Evolutionary conservation across 2,329 filamentous ascomycete species (phyloP), one percentile per base, ranked within the genome.

Genomic region (Aspergillus floridensis): DNA sequence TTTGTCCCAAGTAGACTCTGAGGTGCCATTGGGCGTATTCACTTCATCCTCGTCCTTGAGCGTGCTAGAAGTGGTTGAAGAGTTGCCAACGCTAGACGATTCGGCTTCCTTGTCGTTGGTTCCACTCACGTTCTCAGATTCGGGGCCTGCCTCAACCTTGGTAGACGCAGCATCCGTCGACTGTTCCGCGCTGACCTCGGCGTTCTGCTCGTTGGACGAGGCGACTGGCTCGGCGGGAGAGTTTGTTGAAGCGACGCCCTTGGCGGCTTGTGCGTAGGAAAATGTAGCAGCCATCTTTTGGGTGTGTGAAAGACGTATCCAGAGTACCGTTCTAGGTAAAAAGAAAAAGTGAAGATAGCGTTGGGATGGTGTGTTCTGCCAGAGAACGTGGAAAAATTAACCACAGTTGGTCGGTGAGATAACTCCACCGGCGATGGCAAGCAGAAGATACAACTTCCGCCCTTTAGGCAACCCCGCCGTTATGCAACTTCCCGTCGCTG

Each of bases 231-330:
- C 72, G 55, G 76, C 78, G 29, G 78, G 70, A 49, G 76, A 72
- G 58, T 77, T 69, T 60, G 79, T 76, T 53, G 82, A 72, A 58
- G 84, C 79, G 69, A 89, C 85, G 71, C 93, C 92, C 77, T 95
- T 95, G 61, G 93, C 93, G 72, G 93, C 93, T 83, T 96, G 92
- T 70, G 93, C 93, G 77, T 98, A 98, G 61, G 93, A 97, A 75
- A 97, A 96, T 35, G 86, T 81, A 62, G 77, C 70, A 64, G 75
- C 75, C 81, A 82, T 82, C 62, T 63, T 62, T 55, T 44, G 63
- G 47, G 60, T 50, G 50, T 60, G 38, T 54, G 41, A 59, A 52
- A 56, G 11, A 46, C 51, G 41, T 59, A 57, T 63, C 59, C 66
- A 58, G 55, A 55, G 63, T 61, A 61, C 64, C 58, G 67, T 62